phyloP scores from a whole-genome alignment of 2,329 filamentous ascomycete genomes.

The Penicillium capsulatum region DNA sequence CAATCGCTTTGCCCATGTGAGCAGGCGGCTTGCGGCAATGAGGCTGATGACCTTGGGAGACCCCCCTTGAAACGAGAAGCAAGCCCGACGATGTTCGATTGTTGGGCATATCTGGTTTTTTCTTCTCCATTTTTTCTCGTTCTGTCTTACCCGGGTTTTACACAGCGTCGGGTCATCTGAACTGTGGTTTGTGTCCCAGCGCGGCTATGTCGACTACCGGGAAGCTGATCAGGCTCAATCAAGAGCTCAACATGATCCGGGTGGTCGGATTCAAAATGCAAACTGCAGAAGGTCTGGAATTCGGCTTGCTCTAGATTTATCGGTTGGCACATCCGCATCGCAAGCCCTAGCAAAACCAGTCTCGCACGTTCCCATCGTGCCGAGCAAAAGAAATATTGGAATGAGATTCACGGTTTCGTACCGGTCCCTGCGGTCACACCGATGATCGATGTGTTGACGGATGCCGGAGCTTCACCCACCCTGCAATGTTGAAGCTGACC shows the following conservation, averaged over 20 bases:
- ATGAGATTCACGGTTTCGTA: slow-evolving; percentile 14
- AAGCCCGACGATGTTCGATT: too few species aligned
- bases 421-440: slow-evolving; percentile 21
- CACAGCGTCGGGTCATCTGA: slow-evolving; percentile 19
- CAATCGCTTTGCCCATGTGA: slow-evolving; percentile 19
- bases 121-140: slow-evolving; percentile 2
- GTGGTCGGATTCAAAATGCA: slow-evolving; percentile 8
- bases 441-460: slow-evolving; percentile 14
- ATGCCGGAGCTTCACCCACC: slow-evolving; percentile 12
- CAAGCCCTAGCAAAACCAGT: slow-evolving; percentile 5
- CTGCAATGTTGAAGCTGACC: slow-evolving; percentile 11
- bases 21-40: slow-evolving; percentile 9
- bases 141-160: slow-evolving; percentile 14
- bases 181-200: slow-evolving; percentile 10
- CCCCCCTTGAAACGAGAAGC: too few species aligned
- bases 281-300: slow-evolving; percentile 2
- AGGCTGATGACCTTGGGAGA: slow-evolving; percentile 20
- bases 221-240: too few species aligned
- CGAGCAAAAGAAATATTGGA: too few species aligned
- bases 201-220: slow-evolving; percentile 16
- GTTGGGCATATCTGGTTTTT: too few species aligned
- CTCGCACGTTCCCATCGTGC: slow-evolving; percentile 15
- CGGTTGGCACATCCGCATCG: background rate
- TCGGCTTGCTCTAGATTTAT: background rate
- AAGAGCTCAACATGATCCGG: background rate